These are phyloP conservation scores for Panicum virgatum DNA, from an alignment of 202 grass and related monocot species.

Conservation along the genomic window DNA sequence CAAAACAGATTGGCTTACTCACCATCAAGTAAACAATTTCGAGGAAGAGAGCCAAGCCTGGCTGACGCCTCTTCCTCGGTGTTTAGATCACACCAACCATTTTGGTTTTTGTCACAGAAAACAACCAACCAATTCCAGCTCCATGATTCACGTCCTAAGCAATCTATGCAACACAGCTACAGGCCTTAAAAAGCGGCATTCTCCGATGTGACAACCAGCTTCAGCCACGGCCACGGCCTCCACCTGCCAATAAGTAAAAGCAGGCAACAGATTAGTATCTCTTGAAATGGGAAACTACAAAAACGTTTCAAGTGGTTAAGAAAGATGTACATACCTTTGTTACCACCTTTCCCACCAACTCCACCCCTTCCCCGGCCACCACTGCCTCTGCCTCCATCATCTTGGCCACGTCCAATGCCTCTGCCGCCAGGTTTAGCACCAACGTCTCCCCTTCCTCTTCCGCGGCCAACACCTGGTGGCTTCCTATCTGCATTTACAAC, in stretches of 20 bases:
- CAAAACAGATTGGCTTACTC: conserved; percentile 9
- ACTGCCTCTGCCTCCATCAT: conserved; percentile 63
- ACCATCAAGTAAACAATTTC: conserved; percentile 17
- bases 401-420: conserved; percentile 67
- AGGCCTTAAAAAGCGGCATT: conserved; percentile 66
- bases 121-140: conserved; percentile 22
- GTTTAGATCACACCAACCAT: conserved; percentile 7
- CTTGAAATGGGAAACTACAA: background rate
- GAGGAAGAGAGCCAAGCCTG: background rate
- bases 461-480: conserved; percentile 73
- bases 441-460: conserved; percentile 70
- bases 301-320: background rate
- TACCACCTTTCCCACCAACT: conserved; percentile 67
- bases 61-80: background rate
- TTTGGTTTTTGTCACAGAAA: conserved; percentile 22
- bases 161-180: conserved; percentile 52
- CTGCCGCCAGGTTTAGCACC: conserved; percentile 56
- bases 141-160: conserved; percentile 44
- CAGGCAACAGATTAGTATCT: background rate
- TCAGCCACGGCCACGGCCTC: conserved; percentile 69
- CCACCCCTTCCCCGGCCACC: conserved; percentile 73
- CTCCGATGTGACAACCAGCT: background rate
- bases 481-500: conserved; percentile 63
- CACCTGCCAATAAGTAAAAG: conserved; percentile 49
- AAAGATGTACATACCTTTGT: conserved; percentile 45